Conservation (phyloP, 73 alveolate species). For the Paramecium pentaurelia region DNA sequence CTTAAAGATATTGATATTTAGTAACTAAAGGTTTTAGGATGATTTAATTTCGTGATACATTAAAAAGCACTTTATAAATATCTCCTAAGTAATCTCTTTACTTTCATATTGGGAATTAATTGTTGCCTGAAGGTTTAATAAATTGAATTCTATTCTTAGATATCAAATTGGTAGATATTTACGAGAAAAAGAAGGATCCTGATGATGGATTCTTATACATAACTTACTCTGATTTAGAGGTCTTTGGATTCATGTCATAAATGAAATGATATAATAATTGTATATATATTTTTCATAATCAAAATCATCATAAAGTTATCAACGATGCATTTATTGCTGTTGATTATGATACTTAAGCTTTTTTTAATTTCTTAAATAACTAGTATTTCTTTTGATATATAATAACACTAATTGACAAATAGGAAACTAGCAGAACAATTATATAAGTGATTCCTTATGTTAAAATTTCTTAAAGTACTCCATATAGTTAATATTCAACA, state of each 20-base stretch:
- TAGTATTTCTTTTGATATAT: not conserved
- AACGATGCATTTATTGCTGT: not conserved
- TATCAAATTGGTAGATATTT: constrained; percentile 1
- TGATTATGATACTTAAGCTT: not conserved
- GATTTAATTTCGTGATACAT: not conserved
- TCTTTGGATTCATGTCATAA: not conserved
- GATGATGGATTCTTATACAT: constrained; percentile 57
- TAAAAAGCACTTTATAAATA: not conserved
- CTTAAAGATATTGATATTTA: not conserved
- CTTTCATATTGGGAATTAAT: not conserved
- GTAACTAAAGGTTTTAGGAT: constrained; percentile 37
- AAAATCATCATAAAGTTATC: not conserved
- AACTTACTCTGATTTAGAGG: constrained; percentile 37
- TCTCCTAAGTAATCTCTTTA: not conserved
- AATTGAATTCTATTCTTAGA: not conserved
- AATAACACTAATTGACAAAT: not conserved
- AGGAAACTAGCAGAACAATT: not conserved
- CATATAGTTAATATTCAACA: not conserved
- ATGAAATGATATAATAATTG: not conserved
- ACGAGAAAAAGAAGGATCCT: constrained; percentile 19
- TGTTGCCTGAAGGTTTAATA: not conserved
- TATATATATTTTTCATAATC: not conserved
- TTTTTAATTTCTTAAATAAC: not conserved
- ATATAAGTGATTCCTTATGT: not conserved
- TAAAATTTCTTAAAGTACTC: not conserved